phyloP scores from a whole-genome alignment of 345 rosid genomes.

The Psidium friedrichsthalianum region DNA sequence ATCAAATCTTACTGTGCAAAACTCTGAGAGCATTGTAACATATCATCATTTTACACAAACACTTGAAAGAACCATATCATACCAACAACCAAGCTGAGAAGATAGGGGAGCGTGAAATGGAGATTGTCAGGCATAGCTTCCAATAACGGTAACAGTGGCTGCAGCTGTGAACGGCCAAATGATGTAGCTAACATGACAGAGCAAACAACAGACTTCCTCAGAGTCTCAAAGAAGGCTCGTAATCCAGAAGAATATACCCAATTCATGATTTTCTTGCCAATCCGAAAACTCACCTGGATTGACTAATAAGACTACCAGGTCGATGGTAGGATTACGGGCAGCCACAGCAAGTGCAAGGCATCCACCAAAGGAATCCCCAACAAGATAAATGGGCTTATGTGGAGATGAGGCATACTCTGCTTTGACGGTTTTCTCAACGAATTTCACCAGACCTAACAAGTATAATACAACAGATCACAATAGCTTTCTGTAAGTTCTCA shows the following conservation, averaged over 20 bases:
- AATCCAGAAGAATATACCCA: neutral
- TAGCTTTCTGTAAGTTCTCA: neutral
- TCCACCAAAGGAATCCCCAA: conserved; percentile 81
- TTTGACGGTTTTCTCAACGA: conserved; percentile 52
- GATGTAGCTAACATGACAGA: conserved; percentile 21
- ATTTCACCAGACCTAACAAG: conserved; percentile 39
- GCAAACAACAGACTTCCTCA: neutral
- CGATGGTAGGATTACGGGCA: conserved; percentile 57
- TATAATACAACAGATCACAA: neutral
- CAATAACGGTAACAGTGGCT: conserved; percentile 22
- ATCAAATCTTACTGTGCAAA: neutral
- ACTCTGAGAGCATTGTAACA: neutral
- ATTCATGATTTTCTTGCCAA: neutral
- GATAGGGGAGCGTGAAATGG: conserved; percentile 17
- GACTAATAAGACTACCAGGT: conserved; percentile 50
- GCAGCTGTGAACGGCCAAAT: conserved; percentile 25
- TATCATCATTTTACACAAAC: too few relatives aligned
- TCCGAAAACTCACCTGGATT: conserved; percentile 51
- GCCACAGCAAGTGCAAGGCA: conserved; percentile 80
- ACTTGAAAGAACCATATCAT: neutral
- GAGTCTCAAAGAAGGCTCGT: neutral
- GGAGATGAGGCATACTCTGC: conserved; percentile 41
- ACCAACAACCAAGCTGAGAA: conserved; percentile 33
- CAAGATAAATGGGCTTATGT: conserved; percentile 62
- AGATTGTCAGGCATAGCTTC: conserved; percentile 25